phyloP scores from a whole-genome alignment of 2,329 filamentous ascomycete genomes.

The Seiridium unicorne region DNA sequence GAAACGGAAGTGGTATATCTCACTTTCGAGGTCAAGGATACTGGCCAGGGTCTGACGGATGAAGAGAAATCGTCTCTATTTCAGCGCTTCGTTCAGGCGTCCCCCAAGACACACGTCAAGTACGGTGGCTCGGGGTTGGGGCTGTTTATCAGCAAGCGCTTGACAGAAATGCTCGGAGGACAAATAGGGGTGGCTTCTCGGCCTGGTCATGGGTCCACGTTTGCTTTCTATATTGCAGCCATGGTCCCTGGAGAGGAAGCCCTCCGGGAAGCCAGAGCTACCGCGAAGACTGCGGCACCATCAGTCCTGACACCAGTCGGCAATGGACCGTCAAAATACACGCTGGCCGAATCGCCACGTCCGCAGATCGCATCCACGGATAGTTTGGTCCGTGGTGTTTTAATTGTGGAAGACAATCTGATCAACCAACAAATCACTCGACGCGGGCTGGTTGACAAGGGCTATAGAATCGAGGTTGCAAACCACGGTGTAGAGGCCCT shows the following conservation, averaged over 20 bases:
- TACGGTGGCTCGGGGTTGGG: constrained; percentile 69
- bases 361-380: constrained; percentile 11
- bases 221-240: constrained; percentile 69
- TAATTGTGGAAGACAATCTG: constrained; percentile 67
- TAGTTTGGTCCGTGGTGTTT: constrained; percentile 42
- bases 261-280: constrained; percentile 38
- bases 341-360: neutral
- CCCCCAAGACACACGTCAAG: constrained; percentile 65
- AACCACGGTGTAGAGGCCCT: constrained; percentile 63
- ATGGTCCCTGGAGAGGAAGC: constrained; percentile 37
- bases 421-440: constrained; percentile 65
- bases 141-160: constrained; percentile 70
- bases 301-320: constrained; percentile 21
- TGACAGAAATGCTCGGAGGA: constrained; percentile 73
- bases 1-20: constrained; percentile 59
- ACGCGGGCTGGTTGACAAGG: constrained; percentile 56
- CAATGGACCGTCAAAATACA: constrained; percentile 5
- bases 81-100: constrained; percentile 65
- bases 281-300: constrained; percentile 30
- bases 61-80: constrained; percentile 66
- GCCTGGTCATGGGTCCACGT: constrained; percentile 66
- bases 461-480: constrained; percentile 57
- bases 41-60: constrained; percentile 59
- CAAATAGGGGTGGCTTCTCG: constrained; percentile 70
- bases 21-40: constrained; percentile 69